A percentile compares a stretch with the other conserved stretches of the same genome.
Conservation (phyloP, 345 rosid genomes). For the Passiflora organensis region DNA sequence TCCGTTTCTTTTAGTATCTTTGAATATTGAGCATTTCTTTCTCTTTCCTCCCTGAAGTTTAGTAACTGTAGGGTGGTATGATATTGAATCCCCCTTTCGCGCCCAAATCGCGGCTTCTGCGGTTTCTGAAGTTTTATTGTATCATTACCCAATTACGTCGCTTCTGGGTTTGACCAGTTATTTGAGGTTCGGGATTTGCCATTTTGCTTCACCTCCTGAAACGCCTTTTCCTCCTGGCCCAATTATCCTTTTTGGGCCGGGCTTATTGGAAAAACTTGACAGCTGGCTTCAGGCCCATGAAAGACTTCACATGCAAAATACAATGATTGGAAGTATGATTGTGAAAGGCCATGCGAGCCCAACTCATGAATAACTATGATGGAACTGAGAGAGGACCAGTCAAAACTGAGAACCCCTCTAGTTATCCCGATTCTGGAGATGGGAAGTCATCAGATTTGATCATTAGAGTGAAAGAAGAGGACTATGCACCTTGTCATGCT, state of each 20-base stretch:
- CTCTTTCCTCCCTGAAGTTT: constrained; percentile 37
- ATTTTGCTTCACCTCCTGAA: not conserved
- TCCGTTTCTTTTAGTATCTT: too few relatives aligned
- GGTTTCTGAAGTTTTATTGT: not conserved
- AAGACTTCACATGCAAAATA: not conserved
- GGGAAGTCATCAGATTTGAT: not conserved
- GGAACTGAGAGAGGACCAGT: not conserved
- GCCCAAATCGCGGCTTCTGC: constrained; percentile 29
- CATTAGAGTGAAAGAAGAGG: not conserved
- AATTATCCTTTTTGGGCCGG: too few relatives aligned
- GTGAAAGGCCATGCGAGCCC: constrained; percentile 9
- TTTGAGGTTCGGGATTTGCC: constrained; percentile 18
- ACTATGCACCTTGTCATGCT: not conserved
- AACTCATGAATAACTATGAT: constrained; percentile 2
- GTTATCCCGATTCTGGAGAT: not conserved
- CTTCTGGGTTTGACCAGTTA: constrained; percentile 39
- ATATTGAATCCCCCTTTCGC: constrained; percentile 53
- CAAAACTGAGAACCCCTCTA: not conserved
- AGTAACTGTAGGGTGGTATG: constrained; percentile 32
- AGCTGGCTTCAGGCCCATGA: not conserved
- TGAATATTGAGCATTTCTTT: constrained; percentile 9
- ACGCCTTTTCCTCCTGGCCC: too few relatives aligned
- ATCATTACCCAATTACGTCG: constrained; percentile 30
- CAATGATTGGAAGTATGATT: constrained; percentile 4
- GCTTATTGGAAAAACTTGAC: not conserved